phyloP scores from a whole-genome alignment of 1,284 basidiomycete genomes.

The Cutaneotrichosporon cutaneum region DNA sequence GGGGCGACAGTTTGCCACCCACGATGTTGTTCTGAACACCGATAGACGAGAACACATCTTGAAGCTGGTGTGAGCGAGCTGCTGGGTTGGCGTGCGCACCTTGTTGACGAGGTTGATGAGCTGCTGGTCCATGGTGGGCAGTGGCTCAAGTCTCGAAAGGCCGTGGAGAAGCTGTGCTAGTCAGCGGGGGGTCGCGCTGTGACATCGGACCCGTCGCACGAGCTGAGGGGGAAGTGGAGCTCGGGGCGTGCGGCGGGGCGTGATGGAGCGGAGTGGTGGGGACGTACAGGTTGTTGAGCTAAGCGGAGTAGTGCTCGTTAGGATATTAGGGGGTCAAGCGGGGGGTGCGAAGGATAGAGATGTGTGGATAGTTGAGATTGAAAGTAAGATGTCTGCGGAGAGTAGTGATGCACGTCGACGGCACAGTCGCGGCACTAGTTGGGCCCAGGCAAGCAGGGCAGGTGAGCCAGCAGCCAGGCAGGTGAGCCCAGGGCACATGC shows the following conservation, averaged over 20 bases:
- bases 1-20: constrained; percentile 19
- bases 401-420: not conserved
- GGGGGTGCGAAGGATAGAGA: not conserved
- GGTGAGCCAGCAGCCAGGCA: too few species aligned
- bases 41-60: constrained; percentile 58
- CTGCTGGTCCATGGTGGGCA: constrained; percentile 51
- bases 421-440: not conserved
- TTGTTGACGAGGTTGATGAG: constrained; percentile 55
- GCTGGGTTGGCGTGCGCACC: constrained; percentile 25
- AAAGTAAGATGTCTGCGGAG: too few species aligned
- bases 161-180: constrained; percentile 13
- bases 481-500: too few species aligned
- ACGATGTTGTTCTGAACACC: constrained; percentile 55
- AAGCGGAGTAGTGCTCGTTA: not conserved
- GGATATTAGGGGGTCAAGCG: not conserved
- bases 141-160: constrained; percentile 9
- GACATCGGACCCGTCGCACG: constrained; percentile 1
- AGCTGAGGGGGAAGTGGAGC: not conserved
- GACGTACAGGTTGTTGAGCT: not conserved
- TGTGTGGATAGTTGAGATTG: not conserved
- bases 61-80: constrained; percentile 46
- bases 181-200: not conserved
- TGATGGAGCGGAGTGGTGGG: not conserved
- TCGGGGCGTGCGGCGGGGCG: not conserved
- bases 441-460: not conserved